phyloP scores from a whole-genome alignment of 495 filamentous ascomycete species.

The Neurospora hispaniola region DNA sequence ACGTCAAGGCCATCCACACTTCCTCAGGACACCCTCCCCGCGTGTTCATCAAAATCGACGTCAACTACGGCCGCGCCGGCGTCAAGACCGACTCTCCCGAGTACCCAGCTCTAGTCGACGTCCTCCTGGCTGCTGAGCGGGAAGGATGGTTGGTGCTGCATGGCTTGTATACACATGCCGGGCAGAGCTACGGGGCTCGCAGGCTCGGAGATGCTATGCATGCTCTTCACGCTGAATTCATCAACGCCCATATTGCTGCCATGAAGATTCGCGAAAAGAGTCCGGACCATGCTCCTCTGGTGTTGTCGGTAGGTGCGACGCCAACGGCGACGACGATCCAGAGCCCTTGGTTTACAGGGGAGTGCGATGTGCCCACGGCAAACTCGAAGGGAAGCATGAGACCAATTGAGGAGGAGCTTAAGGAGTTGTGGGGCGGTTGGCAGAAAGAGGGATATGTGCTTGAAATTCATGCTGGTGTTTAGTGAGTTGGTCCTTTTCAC shows the following conservation, averaged over 20 bases:
- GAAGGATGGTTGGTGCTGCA: slow-evolving; percentile 35
- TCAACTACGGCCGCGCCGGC: slow-evolving; percentile 67
- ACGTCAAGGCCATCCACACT: slow-evolving; percentile 29
- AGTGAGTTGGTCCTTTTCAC: slow-evolving; percentile 19
- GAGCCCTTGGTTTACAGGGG: slow-evolving; percentile 15
- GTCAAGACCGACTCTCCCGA: slow-evolving; percentile 40
- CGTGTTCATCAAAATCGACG: slow-evolving; percentile 71
- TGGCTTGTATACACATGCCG: slow-evolving; percentile 73
- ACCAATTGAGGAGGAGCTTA: slow-evolving; percentile 2
- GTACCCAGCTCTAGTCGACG: slow-evolving; percentile 42
- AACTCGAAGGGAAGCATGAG: not conserved
- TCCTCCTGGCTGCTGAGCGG: slow-evolving; percentile 31
- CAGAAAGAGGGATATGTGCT: slow-evolving; percentile 12
- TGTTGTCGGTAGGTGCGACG: slow-evolving; percentile 70
- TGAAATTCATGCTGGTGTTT: slow-evolving; percentile 29
- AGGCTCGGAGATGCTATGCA: slow-evolving; percentile 42
- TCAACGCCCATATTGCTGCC: slow-evolving; percentile 33
- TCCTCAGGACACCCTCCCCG: slow-evolving; percentile 33
- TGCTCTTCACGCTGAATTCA: slow-evolving; percentile 51
- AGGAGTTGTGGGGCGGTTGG: slow-evolving; percentile 2
- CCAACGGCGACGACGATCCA: slow-evolving; percentile 59
- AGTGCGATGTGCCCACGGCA: not conserved
- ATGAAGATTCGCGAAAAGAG: slow-evolving; percentile 17
- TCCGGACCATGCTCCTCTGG: slow-evolving; percentile 25
- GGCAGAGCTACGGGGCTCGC: slow-evolving; percentile 56